Conservation (phyloP, 1,139 yeast genomes). For the Diutina neorugosa region DNA sequence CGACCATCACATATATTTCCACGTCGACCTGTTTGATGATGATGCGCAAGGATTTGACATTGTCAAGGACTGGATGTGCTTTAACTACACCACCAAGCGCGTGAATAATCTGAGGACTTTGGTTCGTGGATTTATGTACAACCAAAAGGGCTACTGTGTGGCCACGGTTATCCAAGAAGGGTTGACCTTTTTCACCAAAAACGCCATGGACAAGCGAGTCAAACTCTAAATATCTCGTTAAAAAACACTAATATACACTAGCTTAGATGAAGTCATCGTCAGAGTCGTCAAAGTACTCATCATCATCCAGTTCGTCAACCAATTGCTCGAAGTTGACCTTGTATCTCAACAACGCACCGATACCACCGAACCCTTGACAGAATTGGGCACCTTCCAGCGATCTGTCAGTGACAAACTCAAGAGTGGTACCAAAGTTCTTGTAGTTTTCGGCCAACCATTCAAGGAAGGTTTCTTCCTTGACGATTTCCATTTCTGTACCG, state of each 20-base stretch:
- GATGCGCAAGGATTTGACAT: constrained; percentile 20
- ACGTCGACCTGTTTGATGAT: constrained; percentile 12
- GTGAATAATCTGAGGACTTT: constrained; percentile 25
- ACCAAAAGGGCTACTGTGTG: constrained; percentile 21
- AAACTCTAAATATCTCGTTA: background rate
- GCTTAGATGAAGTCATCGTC: constrained; percentile 43
- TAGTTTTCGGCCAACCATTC: constrained; percentile 98
- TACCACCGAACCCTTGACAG: constrained; percentile 96
- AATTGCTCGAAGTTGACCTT: constrained; percentile 94
- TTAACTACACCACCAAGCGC: constrained; percentile 25
- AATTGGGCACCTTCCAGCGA: constrained; percentile 98
- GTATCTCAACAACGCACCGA: constrained; percentile 92
- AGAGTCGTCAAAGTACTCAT: constrained; percentile 69
- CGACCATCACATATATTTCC: constrained; percentile 36
- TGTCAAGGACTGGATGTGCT: constrained; percentile 28
- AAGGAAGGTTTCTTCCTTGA: constrained; percentile 69
- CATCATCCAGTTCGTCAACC: constrained; percentile 77
- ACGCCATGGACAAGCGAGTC: background rate
- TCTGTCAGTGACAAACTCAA: constrained; percentile 93
- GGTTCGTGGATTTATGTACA: constrained; percentile 26
- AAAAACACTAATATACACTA: background rate
- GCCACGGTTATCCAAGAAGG: constrained; percentile 37
- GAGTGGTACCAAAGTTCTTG: constrained; percentile 83
- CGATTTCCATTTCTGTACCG: constrained; percentile 81
- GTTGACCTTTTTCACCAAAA: constrained; percentile 13